Evolutionary conservation across 164 flowering plant species (phyloP), one percentile per base, ranked within the genome.

Genomic region (Tetracentron sinense): DNA sequence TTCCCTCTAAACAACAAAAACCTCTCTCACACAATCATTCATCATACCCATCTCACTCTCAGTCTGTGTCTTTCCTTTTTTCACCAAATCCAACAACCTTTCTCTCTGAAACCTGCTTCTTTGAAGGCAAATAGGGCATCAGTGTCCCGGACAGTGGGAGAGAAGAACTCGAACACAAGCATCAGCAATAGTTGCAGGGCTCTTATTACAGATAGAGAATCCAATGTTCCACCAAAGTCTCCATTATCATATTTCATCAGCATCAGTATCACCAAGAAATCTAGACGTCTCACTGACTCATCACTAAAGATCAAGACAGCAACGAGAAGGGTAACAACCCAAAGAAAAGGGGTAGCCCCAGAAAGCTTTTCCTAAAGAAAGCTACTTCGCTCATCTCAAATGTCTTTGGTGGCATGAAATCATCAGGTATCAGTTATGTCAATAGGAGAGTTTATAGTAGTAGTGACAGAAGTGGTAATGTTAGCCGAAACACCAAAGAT

Each of bases 371-470:
- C 27, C 35, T 60, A 15, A 60, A 20, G 23, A 67, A 58, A 48
- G 64, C 58, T 31, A 42, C 64, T 28, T 59, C 63, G 0, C 25
- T 72, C 27, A 27, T 76, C 23, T 59, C 69, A 30, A 31, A 58
- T 47, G 63, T 59, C 21, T 67, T 70, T 27, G 8, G 8, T 8
- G 11, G 12, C 35, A 59, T 23, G 58, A 69, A 54, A n/a, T 19
- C 47, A 28, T 28, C 54, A 1, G 42, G 8, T 20, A 20, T 16
- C 31, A 2, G 25, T 6, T 1, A 14, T 42, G 15, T 16, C 12
- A 2, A 22, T 49, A n/a, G n/a, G n/a, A n/a, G n/a, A n/a, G n/a
- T n/a, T n/a, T n/a, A n/a, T n/a, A n/a, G n/a, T n/a, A n/a, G n/a
- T n/a, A n/a, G n/a, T n/a, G n/a, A n/a, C n/a, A n/a, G n/a, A n/a